A percentile compares a stretch with the other conserved stretches of the same genome.
These are phyloP conservation scores for Lasiodiplodia theobromae DNA, from an alignment of 2,329 filamentous ascomycete species.

Conservation along the genomic window DNA sequence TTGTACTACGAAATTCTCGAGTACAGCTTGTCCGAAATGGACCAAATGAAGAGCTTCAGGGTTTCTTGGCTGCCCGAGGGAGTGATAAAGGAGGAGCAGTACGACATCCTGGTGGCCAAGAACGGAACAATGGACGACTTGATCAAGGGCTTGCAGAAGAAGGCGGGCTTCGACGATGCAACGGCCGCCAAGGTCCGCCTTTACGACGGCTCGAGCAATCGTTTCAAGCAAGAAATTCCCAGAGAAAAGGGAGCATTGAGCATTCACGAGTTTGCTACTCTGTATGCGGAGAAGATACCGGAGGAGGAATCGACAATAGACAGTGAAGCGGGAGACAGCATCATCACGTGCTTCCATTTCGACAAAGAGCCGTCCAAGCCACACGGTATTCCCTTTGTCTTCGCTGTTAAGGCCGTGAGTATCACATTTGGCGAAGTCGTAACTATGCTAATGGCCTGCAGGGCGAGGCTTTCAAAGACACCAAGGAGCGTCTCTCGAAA, in stretches of 20 bases:
- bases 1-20: constrained; percentile 94
- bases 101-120: constrained; percentile 87
- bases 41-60: constrained; percentile 88
- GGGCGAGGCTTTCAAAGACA: constrained; percentile 87
- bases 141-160: constrained; percentile 77
- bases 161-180: constrained; percentile 80
- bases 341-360: constrained; percentile 73
- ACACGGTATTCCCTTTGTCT: constrained; percentile 91
- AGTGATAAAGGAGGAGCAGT: constrained; percentile 85
- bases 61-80: constrained; percentile 88
- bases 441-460: constrained; percentile 43
- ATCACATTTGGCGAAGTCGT: background rate
- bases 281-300: constrained; percentile 83
- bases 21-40: constrained; percentile 90
- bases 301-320: constrained; percentile 67
- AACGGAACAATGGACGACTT: constrained; percentile 82
- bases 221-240: constrained; percentile 80
- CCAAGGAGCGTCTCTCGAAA: constrained; percentile 92
- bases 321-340: constrained; percentile 17
- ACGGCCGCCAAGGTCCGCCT: constrained; percentile 75
- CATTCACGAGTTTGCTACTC: constrained; percentile 82
- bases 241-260: constrained; percentile 76
- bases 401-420: constrained; percentile 80
- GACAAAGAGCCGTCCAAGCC: constrained; percentile 84
- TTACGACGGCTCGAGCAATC: constrained; percentile 82